phyloP scores from a whole-genome alignment of 78 protist species.

The Blattamonas nauphoetae region DNA sequence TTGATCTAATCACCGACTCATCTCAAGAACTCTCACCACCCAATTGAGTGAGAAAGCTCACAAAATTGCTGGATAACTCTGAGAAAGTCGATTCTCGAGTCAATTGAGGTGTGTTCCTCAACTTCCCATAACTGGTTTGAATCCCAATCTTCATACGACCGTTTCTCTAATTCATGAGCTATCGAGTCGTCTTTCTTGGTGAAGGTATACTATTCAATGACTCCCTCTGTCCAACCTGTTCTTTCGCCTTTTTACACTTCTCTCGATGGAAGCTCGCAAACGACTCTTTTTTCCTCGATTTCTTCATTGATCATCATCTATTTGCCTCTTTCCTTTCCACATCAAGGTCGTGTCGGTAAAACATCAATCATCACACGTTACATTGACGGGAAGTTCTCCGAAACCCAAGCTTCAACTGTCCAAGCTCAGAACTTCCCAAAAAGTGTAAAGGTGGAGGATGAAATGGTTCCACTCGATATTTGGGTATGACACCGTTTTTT shows the following conservation, averaged over 20 bases:
- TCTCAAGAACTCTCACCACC: too few relatives aligned
- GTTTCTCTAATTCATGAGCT: too few relatives aligned
- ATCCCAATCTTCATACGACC: too few relatives aligned
- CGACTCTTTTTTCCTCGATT: neutral
- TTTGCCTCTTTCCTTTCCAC: neutral
- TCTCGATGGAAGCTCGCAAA: neutral
- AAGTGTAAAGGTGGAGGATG: conserved; percentile 6
- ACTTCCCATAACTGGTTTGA: too few relatives aligned
- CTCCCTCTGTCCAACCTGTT: neutral
- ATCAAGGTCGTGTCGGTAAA: conserved; percentile 32
- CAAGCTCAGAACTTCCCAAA: conserved; percentile 27
- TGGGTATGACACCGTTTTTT: conserved; percentile 22
- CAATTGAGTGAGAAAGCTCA: too few relatives aligned
- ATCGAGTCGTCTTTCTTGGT: neutral
- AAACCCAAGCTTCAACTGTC: conserved; percentile 24
- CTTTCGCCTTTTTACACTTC: neutral
- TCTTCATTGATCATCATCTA: neutral
- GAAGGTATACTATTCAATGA: neutral
- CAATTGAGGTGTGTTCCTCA: too few relatives aligned
- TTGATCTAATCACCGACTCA: too few relatives aligned
- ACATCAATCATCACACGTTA: conserved; percentile 22
- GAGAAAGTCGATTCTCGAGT: too few relatives aligned
- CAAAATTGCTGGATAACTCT: too few relatives aligned
- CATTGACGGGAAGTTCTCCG: conserved; percentile 13
- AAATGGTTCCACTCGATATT: conserved; percentile 18